Base-by-base conservation (phyloP, 768 basidiomycete genomes). In the Tulasnella sp. region DNA sequence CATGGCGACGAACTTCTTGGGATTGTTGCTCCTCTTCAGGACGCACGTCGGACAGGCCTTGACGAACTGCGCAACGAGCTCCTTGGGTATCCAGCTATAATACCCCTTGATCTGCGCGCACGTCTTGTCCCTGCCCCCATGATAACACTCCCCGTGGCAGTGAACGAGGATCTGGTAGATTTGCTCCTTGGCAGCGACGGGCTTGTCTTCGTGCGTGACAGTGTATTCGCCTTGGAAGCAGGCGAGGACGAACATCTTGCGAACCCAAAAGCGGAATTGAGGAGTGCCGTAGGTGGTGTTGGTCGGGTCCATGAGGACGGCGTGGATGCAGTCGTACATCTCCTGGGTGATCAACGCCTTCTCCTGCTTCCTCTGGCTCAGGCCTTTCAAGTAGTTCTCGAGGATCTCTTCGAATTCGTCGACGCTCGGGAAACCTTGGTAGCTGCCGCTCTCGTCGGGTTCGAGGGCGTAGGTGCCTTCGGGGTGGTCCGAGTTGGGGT, bases 1-100 rank as follows among this genome's bases (percentile, higher is more conserved):
- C 75, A 76, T 76, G 36, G 75, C 75, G 38, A 76, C 75, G 45
- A 76, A 76, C 68, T 76, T 76, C 75, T 70, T 76, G 8, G 81
- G 79, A 54, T 82, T 81, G 64, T 84, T 84, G 72, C 83, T 84
- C 78, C 85, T 82, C 82, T 86, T 86, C 72, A 81, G 84, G 77
- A 82, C 86, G 79, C 93, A 94, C 9, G 91, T 91, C 17, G 93
- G 93, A 80, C 93, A 94, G 34, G 86, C 86, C 82, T 89, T 90
- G 82, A 94, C 89, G 80, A 93, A 95, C 77, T 87, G 88, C 22
- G 91, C 88, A 67, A 93, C 88, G 54, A 95, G 89, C 80, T 92
- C 91, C 83, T 94, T 94, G 19, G 93, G 93, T 36, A 95, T 88
- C 90, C 91, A 94, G 11, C 91, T 90, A 82, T 93, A 95, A 79